Base-by-base conservation (phyloP, 192 early-diverging fungal genomes). In the Coemansia umbellata region DNA sequence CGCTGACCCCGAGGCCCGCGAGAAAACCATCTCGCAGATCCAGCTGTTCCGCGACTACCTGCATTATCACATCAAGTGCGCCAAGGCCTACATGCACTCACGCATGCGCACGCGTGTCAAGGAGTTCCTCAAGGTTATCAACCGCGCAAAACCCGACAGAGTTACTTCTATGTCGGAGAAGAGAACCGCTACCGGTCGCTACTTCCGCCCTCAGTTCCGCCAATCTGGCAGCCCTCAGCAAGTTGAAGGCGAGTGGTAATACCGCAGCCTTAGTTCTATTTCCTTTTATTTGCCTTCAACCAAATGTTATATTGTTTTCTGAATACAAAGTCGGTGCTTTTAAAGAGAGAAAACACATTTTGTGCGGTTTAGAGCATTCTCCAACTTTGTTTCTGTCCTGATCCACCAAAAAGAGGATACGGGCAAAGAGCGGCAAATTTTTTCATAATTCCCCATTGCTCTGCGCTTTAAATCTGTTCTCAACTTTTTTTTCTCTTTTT, bases 1-100 rank as follows among this genome's bases (percentile, higher is more conserved):
- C 71, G 66, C 77, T 8, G 55, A 76, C 28, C 68, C 74, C 10
- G 85, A 85, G 40, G 82, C 85, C 18, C 86, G 87, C 54, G 90
- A 93, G 61, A 88, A 88, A 49, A 91, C 90, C 5, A 97, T 97
- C 37, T 97, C 94, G 28, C 85, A 90, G 58, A 94, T 97, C 62
- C 94, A 94, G 74, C 82, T 97, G 50, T 97, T 96, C 87, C 83
- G 94, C 33, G 94, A 99, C 78, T 99, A 96, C 74, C 80, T 99
- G 53, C 96, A 99, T 69, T 99, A 96, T 77, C 96, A 99, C 61
- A 96, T 99, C 79, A 99, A 99, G 79, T 94, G 92, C 48, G 92
- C 93, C 40, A 99, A 99, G 80, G 92, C 96, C 0, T 99, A 97
- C 63, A 93, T 99, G 93, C 93, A 97, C 76, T 93, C 93, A 14